Base-by-base conservation (phyloP, 192 early-diverging fungal genomes). In the Backusella macrospora region DNA sequence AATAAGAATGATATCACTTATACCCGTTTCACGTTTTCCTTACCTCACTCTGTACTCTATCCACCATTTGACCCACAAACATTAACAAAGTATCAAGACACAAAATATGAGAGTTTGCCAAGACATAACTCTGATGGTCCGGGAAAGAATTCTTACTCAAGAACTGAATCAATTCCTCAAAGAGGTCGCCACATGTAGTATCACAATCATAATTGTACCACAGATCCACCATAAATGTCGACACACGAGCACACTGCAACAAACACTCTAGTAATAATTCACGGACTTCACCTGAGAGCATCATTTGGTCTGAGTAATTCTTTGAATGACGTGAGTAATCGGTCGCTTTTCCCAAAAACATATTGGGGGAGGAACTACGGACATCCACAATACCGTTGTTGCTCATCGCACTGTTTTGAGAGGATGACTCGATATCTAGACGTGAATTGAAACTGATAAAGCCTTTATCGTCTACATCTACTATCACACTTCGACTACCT, bases 121-220 rank as follows among this genome's bases (percentile, higher is more conserved):
- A 69, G 0, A 86, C 85, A 70, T 89, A 89, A n/a, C 75, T 83
- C 6, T 87, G 92, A 13, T 87, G 83, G 68, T 96, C 94, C 0
- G 94, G 91, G 65, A 94, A 95, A 0, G 93, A 87, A 47, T 89
- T 89, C 86, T 87, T 92, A 63, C 89, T 89, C 68, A 94, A 85
- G 69, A 95, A 94, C 67, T 86, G 81, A 34, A 96, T 80, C 39
- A 94, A 73, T 23, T 94, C 93, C 74, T 97, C 95, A 87, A 94
- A 98, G 65, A 98, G 83, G 80, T 98, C 92, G 49, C 90, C 89
- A 48, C 90, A 88, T 44, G 90, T 84, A 73, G 93, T 68, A 72
- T 96, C 92, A 68, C 95, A 94, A 80, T 99, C 98, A 78, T 94
- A 98, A 79, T 96, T 95, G 66, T 96, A 88, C 91, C 96, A 99